phyloP scores from a whole-genome alignment of 1,284 basidiomycete genomes.

The Erythrobasidium hasegawianum region DNA sequence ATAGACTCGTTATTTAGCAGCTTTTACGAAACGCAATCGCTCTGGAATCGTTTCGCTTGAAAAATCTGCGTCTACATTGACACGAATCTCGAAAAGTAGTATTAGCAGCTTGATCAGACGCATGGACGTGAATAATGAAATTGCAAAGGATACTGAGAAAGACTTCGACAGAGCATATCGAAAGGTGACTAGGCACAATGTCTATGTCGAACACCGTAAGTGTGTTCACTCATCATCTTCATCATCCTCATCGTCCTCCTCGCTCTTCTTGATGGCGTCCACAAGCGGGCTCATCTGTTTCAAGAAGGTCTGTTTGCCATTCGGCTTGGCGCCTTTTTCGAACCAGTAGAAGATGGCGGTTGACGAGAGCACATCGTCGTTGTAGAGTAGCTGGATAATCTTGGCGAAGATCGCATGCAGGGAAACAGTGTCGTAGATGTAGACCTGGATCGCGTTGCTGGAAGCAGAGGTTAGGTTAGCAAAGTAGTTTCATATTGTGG shows the following conservation, averaged over 20 bases:
- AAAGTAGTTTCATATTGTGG: no score
- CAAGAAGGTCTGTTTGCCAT: constrained; percentile 90
- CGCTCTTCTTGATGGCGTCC: constrained; percentile 80
- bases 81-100: no score
- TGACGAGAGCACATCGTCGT: constrained; percentile 88
- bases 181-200: no score
- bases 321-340: constrained; percentile 89
- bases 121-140: no score
- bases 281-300: constrained; percentile 82
- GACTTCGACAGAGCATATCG: no score
- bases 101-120: no score
- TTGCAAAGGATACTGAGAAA: no score
- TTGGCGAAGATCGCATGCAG: constrained; percentile 90
- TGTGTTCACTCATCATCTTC: constrained; percentile 47
- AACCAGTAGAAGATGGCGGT: constrained; percentile 97
- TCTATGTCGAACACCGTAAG: no score
- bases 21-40: no score
- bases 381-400: constrained; percentile 72
- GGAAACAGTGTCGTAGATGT: constrained; percentile 90
- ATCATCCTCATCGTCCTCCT: constrained; percentile 69
- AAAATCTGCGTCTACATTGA: no score
- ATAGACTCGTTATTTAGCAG: no score
- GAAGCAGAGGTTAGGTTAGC: neutral
- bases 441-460: constrained; percentile 80
- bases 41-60: no score